Conservation (phyloP, 495 filamentous ascomycete genomes). For the Penicillium paxilli region DNA sequence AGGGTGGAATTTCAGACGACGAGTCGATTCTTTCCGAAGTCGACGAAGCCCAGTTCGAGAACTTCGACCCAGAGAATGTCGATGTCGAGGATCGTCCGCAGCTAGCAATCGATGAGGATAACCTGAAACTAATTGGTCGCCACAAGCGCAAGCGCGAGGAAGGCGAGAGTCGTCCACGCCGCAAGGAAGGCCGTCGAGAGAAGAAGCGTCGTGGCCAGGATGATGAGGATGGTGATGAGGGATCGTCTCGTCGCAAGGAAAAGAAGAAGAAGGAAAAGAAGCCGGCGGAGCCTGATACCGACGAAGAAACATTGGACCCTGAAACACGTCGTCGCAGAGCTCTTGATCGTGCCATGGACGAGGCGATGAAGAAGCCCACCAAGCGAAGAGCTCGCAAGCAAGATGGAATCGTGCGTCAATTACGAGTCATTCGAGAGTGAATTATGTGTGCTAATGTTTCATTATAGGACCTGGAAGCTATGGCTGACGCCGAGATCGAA, state of each 20-base stretch:
- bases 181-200: constrained; percentile 74
- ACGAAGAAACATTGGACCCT: constrained; percentile 62
- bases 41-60: constrained; percentile 89
- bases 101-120: constrained; percentile 85
- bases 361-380: constrained; percentile 77
- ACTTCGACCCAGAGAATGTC: constrained; percentile 80
- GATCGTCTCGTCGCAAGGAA: constrained; percentile 53
- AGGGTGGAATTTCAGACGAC: constrained; percentile 60
- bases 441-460: not conserved
- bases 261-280: constrained; percentile 47
- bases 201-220: constrained; percentile 65
- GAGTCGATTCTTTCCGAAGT: constrained; percentile 92
- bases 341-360: constrained; percentile 83
- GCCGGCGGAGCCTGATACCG: constrained; percentile 46
- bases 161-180: constrained; percentile 57
- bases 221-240: constrained; percentile 56
- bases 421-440: not conserved
- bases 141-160: constrained; percentile 82
- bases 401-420: constrained; percentile 77
- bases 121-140: constrained; percentile 69
- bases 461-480: constrained; percentile 83
- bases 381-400: constrained; percentile 75
- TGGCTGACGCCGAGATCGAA: constrained; percentile 87
- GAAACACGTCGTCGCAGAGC: constrained; percentile 66
- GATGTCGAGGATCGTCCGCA: constrained; percentile 73